A percentile compares a stretch with the other conserved stretches of the same genome.
phyloP scores from a whole-genome alignment of 306 rosid genomes.

The Casuarina cunninghamiana region DNA sequence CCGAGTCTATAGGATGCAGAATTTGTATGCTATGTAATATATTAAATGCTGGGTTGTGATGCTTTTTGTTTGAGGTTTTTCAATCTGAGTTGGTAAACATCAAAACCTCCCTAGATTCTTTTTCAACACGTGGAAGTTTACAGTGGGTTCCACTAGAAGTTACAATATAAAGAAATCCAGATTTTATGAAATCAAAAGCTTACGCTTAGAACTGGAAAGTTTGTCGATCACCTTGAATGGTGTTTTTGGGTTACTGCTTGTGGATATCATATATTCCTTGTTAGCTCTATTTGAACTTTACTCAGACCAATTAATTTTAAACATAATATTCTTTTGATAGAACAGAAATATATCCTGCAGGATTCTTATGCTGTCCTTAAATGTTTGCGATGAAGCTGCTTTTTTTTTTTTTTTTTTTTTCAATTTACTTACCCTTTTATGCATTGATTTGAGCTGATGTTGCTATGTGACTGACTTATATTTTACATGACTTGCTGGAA shows the following conservation, averaged over 20 bases:
- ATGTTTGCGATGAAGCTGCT: slow-evolving; percentile 1
- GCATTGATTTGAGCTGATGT: not conserved
- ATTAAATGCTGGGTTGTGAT: no score
- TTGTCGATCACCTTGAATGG: not conserved
- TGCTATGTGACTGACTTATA: slow-evolving; percentile 24
- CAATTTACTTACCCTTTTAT: not conserved
- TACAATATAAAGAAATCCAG: not conserved
- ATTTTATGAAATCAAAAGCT: not conserved
- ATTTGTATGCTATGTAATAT: no score
- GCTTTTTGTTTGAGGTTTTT: no score
- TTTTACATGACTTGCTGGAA: slow-evolving; percentile 30
- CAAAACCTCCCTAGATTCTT: no score
- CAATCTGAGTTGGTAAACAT: no score
- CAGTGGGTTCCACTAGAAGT: not conserved
- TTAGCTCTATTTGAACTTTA: not conserved
- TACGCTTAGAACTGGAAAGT: not conserved
- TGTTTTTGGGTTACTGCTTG: not conserved
- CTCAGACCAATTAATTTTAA: not conserved
- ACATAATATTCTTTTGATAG: not conserved
- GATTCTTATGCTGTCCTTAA: slow-evolving; percentile 11
- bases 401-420: not conserved
- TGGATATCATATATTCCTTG: not conserved
- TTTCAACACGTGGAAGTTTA: not conserved
- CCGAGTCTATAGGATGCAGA: no score
- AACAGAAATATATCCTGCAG: not conserved